These are phyloP conservation scores for Rhynchospora tenuis DNA, from an alignment of 176 grass and related monocot species.

Conservation along the genomic window DNA sequence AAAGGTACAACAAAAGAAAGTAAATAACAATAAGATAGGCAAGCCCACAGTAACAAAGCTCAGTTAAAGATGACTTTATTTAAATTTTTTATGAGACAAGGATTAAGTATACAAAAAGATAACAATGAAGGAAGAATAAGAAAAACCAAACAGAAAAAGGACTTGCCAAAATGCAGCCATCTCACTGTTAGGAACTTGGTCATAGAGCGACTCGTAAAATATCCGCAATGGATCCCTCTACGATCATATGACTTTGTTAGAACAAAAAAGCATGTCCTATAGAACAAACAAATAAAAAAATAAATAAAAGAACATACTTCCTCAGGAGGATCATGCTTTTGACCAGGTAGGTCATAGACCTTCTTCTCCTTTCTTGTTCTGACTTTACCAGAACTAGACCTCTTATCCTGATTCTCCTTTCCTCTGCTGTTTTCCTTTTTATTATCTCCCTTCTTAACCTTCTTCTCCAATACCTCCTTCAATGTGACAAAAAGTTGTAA, in stretches of 20 bases:
- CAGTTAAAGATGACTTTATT: neutral
- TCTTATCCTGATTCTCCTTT: slow-evolving; percentile 25
- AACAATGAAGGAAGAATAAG: neutral
- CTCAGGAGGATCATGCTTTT: slow-evolving; percentile 80
- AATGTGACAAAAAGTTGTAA: neutral
- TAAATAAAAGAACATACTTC: slow-evolving; percentile 64
- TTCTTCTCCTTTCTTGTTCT: slow-evolving; percentile 42
- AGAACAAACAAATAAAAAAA: neutral
- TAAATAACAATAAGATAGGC: neutral
- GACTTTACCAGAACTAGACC: neutral
- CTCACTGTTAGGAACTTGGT: slow-evolving; percentile 77
- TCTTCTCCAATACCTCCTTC: slow-evolving; percentile 3
- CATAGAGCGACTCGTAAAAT: slow-evolving; percentile 89
- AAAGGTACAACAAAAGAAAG: neutral
- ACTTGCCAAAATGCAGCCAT: slow-evolving; percentile 83
- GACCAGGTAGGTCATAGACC: slow-evolving; percentile 85
- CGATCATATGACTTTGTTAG: slow-evolving; percentile 8
- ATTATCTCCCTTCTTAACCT: slow-evolving; percentile 41
- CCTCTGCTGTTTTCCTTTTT: slow-evolving; percentile 27
- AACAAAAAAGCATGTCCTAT: neutral
- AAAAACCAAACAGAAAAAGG: neutral
- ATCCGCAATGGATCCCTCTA: slow-evolving; percentile 94
- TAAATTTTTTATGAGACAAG: neutral
- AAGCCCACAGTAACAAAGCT: neutral
- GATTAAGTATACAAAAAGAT: neutral